Conservation (phyloP, 768 basidiomycete genomes). For the Gymnopilus dilepis region DNA sequence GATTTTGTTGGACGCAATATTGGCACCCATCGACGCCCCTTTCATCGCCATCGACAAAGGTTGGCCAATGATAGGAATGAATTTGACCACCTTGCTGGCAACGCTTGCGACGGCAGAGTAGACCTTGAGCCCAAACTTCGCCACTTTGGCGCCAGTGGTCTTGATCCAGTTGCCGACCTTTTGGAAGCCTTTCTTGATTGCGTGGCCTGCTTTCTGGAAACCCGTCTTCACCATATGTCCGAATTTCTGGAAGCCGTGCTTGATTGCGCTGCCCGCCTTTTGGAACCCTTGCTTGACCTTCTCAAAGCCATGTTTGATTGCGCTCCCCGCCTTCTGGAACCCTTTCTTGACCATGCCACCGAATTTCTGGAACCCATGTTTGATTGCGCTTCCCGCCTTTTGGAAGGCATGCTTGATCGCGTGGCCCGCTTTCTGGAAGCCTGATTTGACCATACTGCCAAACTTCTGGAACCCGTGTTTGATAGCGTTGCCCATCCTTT, state of each 20-base stretch:
- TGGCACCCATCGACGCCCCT: not conserved
- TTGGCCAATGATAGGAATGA: slow-evolving; percentile 16
- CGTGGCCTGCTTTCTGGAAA: slow-evolving; percentile 7
- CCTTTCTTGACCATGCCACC: slow-evolving; percentile 3
- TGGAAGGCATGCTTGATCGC: slow-evolving; percentile 3
- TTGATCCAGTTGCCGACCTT: slow-evolving; percentile 20
- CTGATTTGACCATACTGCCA: slow-evolving; percentile 5
- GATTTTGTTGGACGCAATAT: slow-evolving; percentile 6
- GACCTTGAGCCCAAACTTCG: slow-evolving; percentile 14
- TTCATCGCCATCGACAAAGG: not conserved
- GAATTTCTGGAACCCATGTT: slow-evolving; percentile 1
- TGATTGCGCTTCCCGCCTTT: not conserved
- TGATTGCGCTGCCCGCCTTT: slow-evolving; percentile 1
- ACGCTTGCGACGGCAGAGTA: slow-evolving; percentile 8
- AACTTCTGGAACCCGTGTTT: slow-evolving; percentile 5
- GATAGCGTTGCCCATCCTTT: not conserved
- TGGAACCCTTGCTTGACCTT: slow-evolving; percentile 8
- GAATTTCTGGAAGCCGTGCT: slow-evolving; percentile 7
- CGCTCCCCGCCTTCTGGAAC: slow-evolving; percentile 5
- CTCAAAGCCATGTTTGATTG: not conserved
- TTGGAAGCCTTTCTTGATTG: slow-evolving; percentile 10
- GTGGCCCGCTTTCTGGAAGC: slow-evolving; percentile 11
- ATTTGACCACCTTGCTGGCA: slow-evolving; percentile 5
- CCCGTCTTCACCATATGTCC: not conserved
- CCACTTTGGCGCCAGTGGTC: slow-evolving; percentile 15